Conservation (phyloP, 768 basidiomycete genomes). For the Auriscalpium vulgare region DNA sequence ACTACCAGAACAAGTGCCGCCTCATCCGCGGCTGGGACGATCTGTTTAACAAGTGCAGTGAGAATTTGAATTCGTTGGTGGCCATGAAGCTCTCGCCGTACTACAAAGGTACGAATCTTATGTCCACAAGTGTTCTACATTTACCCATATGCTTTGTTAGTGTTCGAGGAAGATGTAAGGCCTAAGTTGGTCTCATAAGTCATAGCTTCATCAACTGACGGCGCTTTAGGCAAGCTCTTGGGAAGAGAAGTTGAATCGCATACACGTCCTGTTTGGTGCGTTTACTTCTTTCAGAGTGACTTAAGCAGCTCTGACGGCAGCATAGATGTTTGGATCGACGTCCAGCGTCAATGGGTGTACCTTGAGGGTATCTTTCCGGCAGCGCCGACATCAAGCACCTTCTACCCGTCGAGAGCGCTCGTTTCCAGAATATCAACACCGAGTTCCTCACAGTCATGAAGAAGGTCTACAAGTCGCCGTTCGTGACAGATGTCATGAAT, state of each 20-base stretch:
- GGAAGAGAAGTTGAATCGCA: constrained; percentile 95
- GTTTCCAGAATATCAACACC: constrained; percentile 97
- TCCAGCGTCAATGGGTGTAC: constrained; percentile 99
- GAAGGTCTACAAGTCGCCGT: constrained; percentile 98
- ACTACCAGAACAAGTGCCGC: constrained; percentile 98
- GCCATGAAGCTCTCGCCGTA: constrained; percentile 99
- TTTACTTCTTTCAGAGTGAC: neutral
- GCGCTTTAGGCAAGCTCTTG: constrained; percentile 66
- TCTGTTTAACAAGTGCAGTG: constrained; percentile 92
- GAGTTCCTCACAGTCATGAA: constrained; percentile 99
- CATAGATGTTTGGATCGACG: constrained; percentile 96
- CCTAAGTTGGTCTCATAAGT: too few relatives aligned
- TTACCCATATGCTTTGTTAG: constrained; percentile 29
- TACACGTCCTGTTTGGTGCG: constrained; percentile 92
- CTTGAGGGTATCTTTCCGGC: constrained; percentile 98
- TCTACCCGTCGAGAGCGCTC: constrained; percentile 92
- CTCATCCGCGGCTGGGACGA: constrained; percentile 96
- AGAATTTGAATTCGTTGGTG: constrained; percentile 90
- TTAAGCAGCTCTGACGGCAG: constrained; percentile 4
- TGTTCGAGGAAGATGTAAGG: constrained; percentile 79
- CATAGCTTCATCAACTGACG: neutral
- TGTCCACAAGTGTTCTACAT: neutral
- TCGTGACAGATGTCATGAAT: constrained; percentile 94
- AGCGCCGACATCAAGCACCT: constrained; percentile 99
- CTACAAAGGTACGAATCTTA: constrained; percentile 67